Evolutionary conservation across 2,329 filamentous ascomycete species (phyloP).

Genomic region (Akanthomyces muscarius): DNA sequence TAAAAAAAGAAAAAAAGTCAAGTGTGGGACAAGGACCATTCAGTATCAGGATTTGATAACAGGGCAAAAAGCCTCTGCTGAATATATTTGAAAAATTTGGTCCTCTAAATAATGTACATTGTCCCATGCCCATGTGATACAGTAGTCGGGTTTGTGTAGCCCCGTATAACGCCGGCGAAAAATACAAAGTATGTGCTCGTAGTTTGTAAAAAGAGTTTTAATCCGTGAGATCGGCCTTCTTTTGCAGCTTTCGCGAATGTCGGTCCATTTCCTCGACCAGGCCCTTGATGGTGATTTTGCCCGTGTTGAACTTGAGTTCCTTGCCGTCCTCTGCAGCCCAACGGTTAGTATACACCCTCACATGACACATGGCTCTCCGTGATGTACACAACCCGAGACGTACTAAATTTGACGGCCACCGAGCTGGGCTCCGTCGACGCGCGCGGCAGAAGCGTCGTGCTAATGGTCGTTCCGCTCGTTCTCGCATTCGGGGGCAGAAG

Average conservation of each 20-base stretch:
- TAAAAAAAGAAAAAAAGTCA: neutral
- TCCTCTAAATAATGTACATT: slow-evolving; percentile 11
- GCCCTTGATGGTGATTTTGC: slow-evolving; percentile 78
- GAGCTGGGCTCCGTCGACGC: slow-evolving; percentile 63
- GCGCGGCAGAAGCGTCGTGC: slow-evolving; percentile 70
- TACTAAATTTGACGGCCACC: slow-evolving; percentile 83
- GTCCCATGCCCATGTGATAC: neutral
- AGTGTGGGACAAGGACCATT: neutral
- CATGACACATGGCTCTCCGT: neutral
- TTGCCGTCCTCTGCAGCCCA: slow-evolving; percentile 75
- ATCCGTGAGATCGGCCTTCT: slow-evolving; percentile 72
- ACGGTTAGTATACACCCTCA: slow-evolving; percentile 22
- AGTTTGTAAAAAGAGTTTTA: slow-evolving; percentile 22
- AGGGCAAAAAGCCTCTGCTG: slow-evolving; percentile 1
- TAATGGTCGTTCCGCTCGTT: slow-evolving; percentile 68
- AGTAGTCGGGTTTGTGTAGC: neutral
- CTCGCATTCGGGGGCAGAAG: slow-evolving; percentile 78
- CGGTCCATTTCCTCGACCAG: slow-evolving; percentile 85
- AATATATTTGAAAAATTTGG: slow-evolving; percentile 15
- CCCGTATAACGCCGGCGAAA: slow-evolving; percentile 30
- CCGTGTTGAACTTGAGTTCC: slow-evolving; percentile 76
- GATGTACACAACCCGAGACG: slow-evolving; percentile 25
- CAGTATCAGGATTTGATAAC: neutral
- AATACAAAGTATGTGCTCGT: slow-evolving; percentile 28
- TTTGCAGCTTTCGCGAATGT: slow-evolving; percentile 76